Evolutionary conservation across 495 filamentous ascomycete species (phyloP).

Genomic region (Corynascus novoguineensis): DNA sequence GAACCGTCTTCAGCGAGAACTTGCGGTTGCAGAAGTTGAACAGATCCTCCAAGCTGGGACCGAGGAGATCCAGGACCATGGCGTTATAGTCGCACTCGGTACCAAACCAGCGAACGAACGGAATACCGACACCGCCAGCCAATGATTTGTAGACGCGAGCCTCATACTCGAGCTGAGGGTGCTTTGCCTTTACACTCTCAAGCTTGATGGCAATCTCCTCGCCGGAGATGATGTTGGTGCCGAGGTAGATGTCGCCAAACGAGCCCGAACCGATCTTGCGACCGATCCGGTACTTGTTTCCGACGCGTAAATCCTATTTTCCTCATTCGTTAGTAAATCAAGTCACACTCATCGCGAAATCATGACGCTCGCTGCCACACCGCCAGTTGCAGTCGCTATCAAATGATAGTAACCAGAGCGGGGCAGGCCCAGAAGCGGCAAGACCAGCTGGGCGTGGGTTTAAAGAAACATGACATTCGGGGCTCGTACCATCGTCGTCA

Average conservation of each 20-base stretch:
- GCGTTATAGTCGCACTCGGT: constrained; percentile 99
- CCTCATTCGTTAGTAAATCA: constrained; percentile 1
- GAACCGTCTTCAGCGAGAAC: constrained; percentile 98
- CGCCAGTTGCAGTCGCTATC: background rate
- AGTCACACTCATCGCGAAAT: background rate
- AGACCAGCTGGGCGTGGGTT: background rate
- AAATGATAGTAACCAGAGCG: background rate
- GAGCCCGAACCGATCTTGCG: constrained; percentile 98
- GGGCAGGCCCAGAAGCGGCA: background rate
- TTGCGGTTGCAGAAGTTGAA: constrained; percentile 99
- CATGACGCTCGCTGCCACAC: background rate
- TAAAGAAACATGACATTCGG: background rate
- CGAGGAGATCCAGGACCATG: constrained; percentile 98
- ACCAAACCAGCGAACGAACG: constrained; percentile 99
- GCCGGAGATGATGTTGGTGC: constrained; percentile 99
- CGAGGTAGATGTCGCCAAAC: constrained; percentile 99
- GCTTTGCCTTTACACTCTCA: constrained; percentile 99
- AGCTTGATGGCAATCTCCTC: constrained; percentile 99
- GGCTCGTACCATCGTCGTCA: constrained; percentile 49
- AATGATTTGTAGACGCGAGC: constrained; percentile 99
- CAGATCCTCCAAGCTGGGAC: constrained; percentile 96
- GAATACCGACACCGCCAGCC: constrained; percentile 96
- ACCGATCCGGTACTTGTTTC: constrained; percentile 99
- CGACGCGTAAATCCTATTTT: constrained; percentile 89
- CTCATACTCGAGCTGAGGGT: constrained; percentile 99